Base-by-base conservation (phyloP, 2,329 filamentous ascomycete species). In the Graphium sp. region DNA sequence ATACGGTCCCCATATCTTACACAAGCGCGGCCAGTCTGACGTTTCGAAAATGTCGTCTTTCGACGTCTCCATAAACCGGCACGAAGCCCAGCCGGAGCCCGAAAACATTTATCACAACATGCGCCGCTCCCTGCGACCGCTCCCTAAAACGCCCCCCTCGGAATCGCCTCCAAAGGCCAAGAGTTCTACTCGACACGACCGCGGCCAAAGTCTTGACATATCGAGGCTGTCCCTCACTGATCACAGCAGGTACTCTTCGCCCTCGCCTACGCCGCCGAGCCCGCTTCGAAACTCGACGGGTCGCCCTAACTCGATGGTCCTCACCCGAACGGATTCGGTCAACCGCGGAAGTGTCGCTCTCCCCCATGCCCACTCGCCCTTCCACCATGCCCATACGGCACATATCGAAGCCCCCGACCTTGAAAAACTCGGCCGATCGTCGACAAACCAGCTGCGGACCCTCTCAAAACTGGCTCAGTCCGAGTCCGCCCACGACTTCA, bases 381-480 rank as follows among this genome's bases (percentile, higher is more conserved):
- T 35, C 35, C 48, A 35, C 37, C 52, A 26, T 28, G 54, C 15
- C 45, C 52, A 34, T 49, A 55, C 41, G 44, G 53, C 47, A 33
- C 51, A 42, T 39, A 56, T 84, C 11, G 65, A 61, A 6, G 61
- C 68, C 1, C 75, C 81, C 3, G 84, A 94, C 37, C 61, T 95
- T 8, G 70, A 84, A 47, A 75, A 71, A 19, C 62, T 98, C 12
- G 78, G 87, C 33, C 81, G 81, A 41, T 95, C 89, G 1, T 80
- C 87, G 0, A 95, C 89, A 2, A 76, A 78, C 33, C 82, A 98
- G 49, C 65, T 98, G 14, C 75, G 85, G 24, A 85, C 83, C 1
- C 60, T 95, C 21, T 93, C 87, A 6, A 78, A 74, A 41, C 68
- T 92, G 38, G 81, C 83, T 2, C 70, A 87, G 41, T 72, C 73